Percentiles rank a stretch among this genome's conserved stretches.
Conservation (phyloP, 257 asterid genomes). For the Solanum sejunctum region DNA sequence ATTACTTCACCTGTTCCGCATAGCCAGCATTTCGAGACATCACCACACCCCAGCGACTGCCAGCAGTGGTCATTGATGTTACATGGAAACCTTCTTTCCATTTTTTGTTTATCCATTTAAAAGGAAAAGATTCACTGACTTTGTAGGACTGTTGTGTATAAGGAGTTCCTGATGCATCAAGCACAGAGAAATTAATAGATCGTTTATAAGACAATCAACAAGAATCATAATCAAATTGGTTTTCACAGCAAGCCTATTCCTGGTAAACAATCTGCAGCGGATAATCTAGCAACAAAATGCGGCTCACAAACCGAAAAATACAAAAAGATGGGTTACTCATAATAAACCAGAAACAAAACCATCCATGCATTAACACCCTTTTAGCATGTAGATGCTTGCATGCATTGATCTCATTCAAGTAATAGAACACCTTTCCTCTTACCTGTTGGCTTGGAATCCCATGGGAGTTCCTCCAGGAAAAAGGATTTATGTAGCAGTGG, state of each 20-base stretch:
- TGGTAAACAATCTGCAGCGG: neutral
- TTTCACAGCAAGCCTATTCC: neutral
- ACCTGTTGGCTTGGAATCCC: neutral
- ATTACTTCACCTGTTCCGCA: constrained; percentile 65
- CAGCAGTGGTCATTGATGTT: constrained; percentile 98
- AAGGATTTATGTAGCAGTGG: no score
- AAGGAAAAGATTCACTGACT: constrained; percentile 96
- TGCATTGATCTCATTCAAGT: neutral
- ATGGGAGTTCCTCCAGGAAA: no score
- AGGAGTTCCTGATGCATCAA: constrained; percentile 56
- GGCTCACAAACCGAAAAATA: neutral
- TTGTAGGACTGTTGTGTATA: constrained; percentile 93
- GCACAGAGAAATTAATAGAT: neutral
- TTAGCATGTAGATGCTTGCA: neutral
- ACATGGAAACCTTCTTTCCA: constrained; percentile 99
- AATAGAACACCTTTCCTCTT: neutral
- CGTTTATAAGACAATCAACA: neutral
- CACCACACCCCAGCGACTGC: constrained; percentile 98
- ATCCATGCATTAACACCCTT: neutral
- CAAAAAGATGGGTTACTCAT: neutral
- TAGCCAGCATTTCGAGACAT: constrained; percentile 93
- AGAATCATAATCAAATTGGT: neutral
- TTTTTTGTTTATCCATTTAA: constrained; percentile 95
- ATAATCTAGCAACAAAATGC: neutral
- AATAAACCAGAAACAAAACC: neutral